Conservation (phyloP, 75 land plant species). For the Pseudotsuga menziesii region DNA sequence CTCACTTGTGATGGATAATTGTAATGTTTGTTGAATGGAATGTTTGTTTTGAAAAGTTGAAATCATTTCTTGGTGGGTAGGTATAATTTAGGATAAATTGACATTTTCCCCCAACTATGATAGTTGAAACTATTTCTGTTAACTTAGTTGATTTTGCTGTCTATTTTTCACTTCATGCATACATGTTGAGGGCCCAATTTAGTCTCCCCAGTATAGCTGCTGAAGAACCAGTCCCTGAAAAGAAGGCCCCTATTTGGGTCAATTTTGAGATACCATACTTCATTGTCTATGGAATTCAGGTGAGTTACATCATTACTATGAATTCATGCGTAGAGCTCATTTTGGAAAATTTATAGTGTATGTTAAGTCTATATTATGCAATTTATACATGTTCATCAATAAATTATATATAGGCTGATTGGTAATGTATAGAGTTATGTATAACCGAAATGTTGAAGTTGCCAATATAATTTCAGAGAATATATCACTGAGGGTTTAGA, state of each 20-base stretch:
- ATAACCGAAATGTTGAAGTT: too few relatives aligned
- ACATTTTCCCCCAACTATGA: not conserved
- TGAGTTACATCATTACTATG: not conserved
- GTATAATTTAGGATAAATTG: not conserved
- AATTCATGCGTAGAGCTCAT: too few relatives aligned
- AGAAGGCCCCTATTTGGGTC: constrained; percentile 40
- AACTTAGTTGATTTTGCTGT: too few relatives aligned
- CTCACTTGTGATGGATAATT: not conserved
- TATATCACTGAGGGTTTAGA: too few relatives aligned
- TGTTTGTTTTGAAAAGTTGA: not conserved
- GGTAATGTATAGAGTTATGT: too few relatives aligned
- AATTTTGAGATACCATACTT: constrained; percentile 53
- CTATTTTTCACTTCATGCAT: constrained; percentile 17
- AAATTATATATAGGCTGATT: too few relatives aligned
- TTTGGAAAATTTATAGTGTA: too few relatives aligned
- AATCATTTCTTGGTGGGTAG: not conserved
- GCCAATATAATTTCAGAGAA: too few relatives aligned
- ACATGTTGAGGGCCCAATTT: constrained; percentile 48
- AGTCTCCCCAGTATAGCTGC: constrained; percentile 37
- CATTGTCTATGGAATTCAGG: constrained; percentile 50
- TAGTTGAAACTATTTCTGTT: not conserved
- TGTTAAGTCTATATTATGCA: too few relatives aligned
- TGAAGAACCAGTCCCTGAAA: constrained; percentile 27
- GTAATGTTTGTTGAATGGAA: not conserved
- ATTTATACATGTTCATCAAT: too few relatives aligned